Conservation (phyloP, 2,329 filamentous ascomycete species). For the Neospermospora avenae region DNA sequence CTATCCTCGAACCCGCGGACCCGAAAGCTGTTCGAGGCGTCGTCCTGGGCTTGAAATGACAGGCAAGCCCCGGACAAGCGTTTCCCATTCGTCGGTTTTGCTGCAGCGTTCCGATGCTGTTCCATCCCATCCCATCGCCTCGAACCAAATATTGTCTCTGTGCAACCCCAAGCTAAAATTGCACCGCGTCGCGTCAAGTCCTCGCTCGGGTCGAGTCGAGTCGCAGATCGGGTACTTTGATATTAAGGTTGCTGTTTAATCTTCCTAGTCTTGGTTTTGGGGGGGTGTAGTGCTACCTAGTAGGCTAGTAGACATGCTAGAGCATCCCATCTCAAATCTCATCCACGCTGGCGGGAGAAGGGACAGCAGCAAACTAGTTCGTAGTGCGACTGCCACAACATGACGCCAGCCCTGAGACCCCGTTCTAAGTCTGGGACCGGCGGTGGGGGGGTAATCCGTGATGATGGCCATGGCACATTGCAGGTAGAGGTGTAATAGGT, state of each 20-base stretch:
- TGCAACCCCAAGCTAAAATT: slow-evolving; percentile 6
- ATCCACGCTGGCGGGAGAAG: slow-evolving; percentile 1
- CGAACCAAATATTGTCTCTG: slow-evolving; percentile 3
- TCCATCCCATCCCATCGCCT: neutral
- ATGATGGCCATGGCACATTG: too few species aligned
- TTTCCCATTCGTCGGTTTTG: slow-evolving; percentile 2
- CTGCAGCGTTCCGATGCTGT: neutral
- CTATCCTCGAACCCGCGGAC: neutral
- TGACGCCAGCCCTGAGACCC: too few species aligned
- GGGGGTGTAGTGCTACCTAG: too few species aligned
- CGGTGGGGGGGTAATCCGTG: slow-evolving; percentile 2
- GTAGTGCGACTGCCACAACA: neutral
- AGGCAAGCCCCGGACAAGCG: neutral
- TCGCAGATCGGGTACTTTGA: slow-evolving; percentile 1
- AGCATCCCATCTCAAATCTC: neutral
- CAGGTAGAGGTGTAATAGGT: too few species aligned
- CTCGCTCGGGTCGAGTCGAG: neutral
- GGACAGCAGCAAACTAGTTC: neutral
- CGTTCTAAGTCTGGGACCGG: neutral
- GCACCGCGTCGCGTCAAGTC: neutral
- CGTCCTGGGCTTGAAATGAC: neutral
- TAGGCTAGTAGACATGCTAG: too few species aligned
- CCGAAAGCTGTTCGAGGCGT: neutral
- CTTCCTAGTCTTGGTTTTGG: neutral
- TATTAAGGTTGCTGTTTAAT: neutral